Evolutionary conservation across 495 filamentous ascomycete genomes (phyloP), one percentile per base, ranked within the genome.

Genomic region (Hyaloscypha hepaticicola): DNA sequence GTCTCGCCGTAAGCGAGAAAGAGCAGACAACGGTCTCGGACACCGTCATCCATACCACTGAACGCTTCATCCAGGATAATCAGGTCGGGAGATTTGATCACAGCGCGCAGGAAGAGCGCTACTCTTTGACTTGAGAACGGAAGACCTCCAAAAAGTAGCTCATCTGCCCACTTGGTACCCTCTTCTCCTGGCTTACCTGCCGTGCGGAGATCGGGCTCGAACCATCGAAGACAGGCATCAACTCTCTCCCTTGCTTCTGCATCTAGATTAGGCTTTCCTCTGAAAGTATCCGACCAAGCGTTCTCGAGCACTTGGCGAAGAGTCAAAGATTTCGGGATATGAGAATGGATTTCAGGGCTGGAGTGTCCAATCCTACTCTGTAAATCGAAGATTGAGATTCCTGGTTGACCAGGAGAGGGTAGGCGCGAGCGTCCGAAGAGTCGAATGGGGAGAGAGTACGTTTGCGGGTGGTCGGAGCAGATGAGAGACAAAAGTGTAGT

Each of bases 31-130:
- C 90, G 93, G 69, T 96, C 88, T 16, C 92, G 82, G n/a, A 95
- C 84, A 0, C 79, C 80, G 45, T 88, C 86, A 64, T 93, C 87
- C 86, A 99, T 91, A 28, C 94, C 93, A 51, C 90, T 92, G 70
- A 96, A 96, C 0, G 95, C 87, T 75, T 99, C 95, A 70, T 98
- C 95, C 2, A 98, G 83, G 41, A 99, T 90, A 31, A 98, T 81
- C 50, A 99, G 83, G 64, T 97, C 94, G 0, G 93, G 91, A 60
- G 83, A 83, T 66, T 92, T 89, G 68, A 95, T 84, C 34, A 96
- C 77, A 19, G 94, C 90, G 7, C 96, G 86, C 28, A 98, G 77
- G 74, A 98, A 95, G 2, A 99, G 83, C 11, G 89, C 81, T 7
- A 97, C 80, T 25, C 93, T 87, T 75, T 99, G 95, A 0, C 91